phyloP scores from a whole-genome alignment of 2,329 filamentous ascomycete species.

The Fusarium sp. region DNA sequence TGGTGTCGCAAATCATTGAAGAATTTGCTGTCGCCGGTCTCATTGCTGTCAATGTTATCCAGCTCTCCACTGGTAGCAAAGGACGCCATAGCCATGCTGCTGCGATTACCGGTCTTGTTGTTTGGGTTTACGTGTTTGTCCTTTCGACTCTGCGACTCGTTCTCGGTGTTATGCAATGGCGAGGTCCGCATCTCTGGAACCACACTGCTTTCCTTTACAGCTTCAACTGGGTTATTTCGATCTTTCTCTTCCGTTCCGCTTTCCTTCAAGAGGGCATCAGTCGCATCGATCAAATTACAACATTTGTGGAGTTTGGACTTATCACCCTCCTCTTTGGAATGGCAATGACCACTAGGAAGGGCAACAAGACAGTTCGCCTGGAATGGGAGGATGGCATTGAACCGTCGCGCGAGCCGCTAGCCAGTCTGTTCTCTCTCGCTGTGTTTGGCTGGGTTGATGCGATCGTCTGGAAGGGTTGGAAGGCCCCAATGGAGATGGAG shows the following conservation, averaged over 20 bases:
- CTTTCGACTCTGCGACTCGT: slow-evolving; percentile 80
- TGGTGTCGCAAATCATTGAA: slow-evolving; percentile 78
- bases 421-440: slow-evolving; percentile 87
- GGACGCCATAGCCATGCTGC: slow-evolving; percentile 69
- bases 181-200: slow-evolving; percentile 84
- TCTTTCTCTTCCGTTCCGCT: slow-evolving; percentile 86
- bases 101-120: slow-evolving; percentile 74
- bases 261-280: slow-evolving; percentile 81
- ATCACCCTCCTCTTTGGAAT: slow-evolving; percentile 80
- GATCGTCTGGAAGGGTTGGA: slow-evolving; percentile 91
- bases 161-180: slow-evolving; percentile 74
- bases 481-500: slow-evolving; percentile 82
- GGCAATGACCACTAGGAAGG: slow-evolving; percentile 85
- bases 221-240: slow-evolving; percentile 81
- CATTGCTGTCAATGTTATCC: slow-evolving; percentile 75
- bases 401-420: slow-evolving; percentile 87
- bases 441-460: slow-evolving; percentile 93
- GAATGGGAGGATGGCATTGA: slow-evolving; percentile 91
- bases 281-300: slow-evolving; percentile 70
- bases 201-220: slow-evolving; percentile 90
- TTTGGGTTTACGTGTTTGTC: slow-evolving; percentile 84
- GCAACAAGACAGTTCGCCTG: slow-evolving; percentile 88
- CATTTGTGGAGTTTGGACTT: slow-evolving; percentile 80
- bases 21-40: slow-evolving; percentile 79
- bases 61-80: slow-evolving; percentile 72